These are phyloP conservation scores for Geosmithia flava DNA, from an alignment of 2,329 filamentous ascomycete species.

Conservation along the genomic window DNA sequence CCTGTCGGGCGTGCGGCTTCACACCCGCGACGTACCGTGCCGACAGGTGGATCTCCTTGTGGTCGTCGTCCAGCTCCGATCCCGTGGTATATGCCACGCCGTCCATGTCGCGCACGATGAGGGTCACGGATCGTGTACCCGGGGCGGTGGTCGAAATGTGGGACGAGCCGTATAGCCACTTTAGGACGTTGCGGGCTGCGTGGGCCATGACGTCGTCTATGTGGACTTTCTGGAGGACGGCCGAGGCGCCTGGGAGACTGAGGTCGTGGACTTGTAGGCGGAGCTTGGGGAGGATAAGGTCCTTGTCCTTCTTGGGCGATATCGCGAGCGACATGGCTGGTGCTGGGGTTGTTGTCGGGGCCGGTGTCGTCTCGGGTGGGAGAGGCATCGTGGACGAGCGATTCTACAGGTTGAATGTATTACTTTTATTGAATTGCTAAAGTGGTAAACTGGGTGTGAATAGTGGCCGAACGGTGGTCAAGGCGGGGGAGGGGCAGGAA, in stretches of 20 bases:
- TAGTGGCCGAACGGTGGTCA: too few species aligned
- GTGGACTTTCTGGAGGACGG: conserved; percentile 58
- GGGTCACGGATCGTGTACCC: conserved; percentile 72
- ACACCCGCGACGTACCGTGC: conserved; percentile 56
- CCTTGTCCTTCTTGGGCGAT: not conserved
- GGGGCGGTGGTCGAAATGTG: conserved; percentile 30
- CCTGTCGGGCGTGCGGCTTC: conserved; percentile 23
- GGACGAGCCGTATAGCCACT: conserved; percentile 51
- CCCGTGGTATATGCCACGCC: conserved; percentile 88
- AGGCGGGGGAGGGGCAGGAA: not conserved
- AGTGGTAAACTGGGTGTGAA: too few species aligned
- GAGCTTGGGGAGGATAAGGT: conserved; percentile 38
- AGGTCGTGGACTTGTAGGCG: conserved; percentile 48
- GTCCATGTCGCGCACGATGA: conserved; percentile 65
- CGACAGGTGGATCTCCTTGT: conserved; percentile 89
- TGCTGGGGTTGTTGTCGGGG: conserved; percentile 8
- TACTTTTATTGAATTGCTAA: too few species aligned
- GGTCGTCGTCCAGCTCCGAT: conserved; percentile 64
- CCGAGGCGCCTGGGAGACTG: conserved; percentile 42
- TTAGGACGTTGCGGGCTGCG: conserved; percentile 57
- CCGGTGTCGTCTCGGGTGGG: conserved; percentile 10
- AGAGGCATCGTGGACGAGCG: conserved; percentile 6
- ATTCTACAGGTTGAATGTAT: too few species aligned
- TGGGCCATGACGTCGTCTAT: conserved; percentile 46
- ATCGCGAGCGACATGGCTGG: conserved; percentile 15